Evolutionary conservation across 1,284 basidiomycete genomes (phyloP).

Genomic region (Cutaneotrichosporon cutaneum): DNA sequence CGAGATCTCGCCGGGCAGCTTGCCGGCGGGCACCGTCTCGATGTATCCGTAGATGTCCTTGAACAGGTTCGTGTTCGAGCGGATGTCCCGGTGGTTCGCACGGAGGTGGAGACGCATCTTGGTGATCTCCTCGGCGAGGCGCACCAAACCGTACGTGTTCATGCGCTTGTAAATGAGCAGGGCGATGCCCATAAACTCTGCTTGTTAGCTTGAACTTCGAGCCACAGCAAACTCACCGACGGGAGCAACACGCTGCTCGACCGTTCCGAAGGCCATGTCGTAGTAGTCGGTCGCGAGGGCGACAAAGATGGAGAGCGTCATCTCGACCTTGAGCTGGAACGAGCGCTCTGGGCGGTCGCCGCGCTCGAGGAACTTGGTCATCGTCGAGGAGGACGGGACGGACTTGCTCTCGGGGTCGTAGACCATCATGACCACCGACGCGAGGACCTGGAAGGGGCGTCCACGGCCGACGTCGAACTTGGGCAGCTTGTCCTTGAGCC

Average conservation of each 20-base stretch:
- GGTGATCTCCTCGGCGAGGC: slow-evolving; percentile 36
- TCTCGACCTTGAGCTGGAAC: slow-evolving; percentile 35
- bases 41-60: slow-evolving; percentile 25
- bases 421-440: slow-evolving; percentile 29
- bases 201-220: neutral
- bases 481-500: slow-evolving; percentile 18
- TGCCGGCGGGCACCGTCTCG: slow-evolving; percentile 26
- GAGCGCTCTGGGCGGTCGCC: slow-evolving; percentile 31
- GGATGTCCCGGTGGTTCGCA: slow-evolving; percentile 29
- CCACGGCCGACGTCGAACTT: slow-evolving; percentile 31
- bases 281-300: slow-evolving; percentile 34
- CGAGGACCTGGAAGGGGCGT: slow-evolving; percentile 36
- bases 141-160: slow-evolving; percentile 24
- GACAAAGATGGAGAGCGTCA: slow-evolving; percentile 36
- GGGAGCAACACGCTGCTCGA: slow-evolving; percentile 37
- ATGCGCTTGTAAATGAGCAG: slow-evolving; percentile 40
- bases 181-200: slow-evolving; percentile 43
- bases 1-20: slow-evolving; percentile 23
- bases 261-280: slow-evolving; percentile 32
- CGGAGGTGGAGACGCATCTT: slow-evolving; percentile 37
- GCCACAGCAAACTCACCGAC: slow-evolving; percentile 35
- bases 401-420: slow-evolving; percentile 8
- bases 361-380: slow-evolving; percentile 24
- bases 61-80: slow-evolving; percentile 29
- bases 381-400: neutral